Base-by-base conservation (phyloP, 106 monocot genomes). In the Amphibolis antarctica region DNA sequence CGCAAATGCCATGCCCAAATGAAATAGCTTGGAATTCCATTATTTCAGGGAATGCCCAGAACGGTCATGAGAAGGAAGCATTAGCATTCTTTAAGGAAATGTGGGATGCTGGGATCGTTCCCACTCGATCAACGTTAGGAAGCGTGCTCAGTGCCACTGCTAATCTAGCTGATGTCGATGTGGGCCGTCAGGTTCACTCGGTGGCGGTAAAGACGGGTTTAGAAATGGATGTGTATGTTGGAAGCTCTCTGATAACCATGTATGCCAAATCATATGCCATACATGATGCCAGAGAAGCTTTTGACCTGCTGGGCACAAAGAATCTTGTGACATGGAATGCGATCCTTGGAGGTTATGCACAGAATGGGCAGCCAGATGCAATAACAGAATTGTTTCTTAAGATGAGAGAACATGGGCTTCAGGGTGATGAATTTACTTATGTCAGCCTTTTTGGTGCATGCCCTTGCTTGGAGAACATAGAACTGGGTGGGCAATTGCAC, bases 311-410 rank as follows among this genome's bases (percentile, higher is more conserved):
- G 13, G 10, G 21, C 10, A 79, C 75, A 48, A 82, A 52, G 70
- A 89, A 89, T 52, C 21, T 67, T 26, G 82, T 89, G n/a, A 76
- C 71, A 49, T 89, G 89, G 85, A 89, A 89, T 70, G 81, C 82
- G 13, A 82, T 89, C 71, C 72, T 89, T 18, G 67, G 72, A 6
- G 85, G 85, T 1, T 69, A 75, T 55, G 24, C 73, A 15, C 76
- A 63, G 55, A 82, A 82, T 64, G 77, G 77, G 0, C 22, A 64
- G 10, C 71, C 74, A 6, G 66, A 64, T 46, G 59, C 72, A 12
- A 63, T 59, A 12, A 46, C 73, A 12, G 59, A 55, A 11, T 53
- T 89, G 64, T 89, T 77, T 66, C 20, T 60, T 19, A 68, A 71
- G 65, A 85, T 89, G 85, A 74, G 59, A 59, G 44, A 21, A 10